phyloP scores from a whole-genome alignment of 441 rosid species.

The Populus trichocarpa region DNA sequence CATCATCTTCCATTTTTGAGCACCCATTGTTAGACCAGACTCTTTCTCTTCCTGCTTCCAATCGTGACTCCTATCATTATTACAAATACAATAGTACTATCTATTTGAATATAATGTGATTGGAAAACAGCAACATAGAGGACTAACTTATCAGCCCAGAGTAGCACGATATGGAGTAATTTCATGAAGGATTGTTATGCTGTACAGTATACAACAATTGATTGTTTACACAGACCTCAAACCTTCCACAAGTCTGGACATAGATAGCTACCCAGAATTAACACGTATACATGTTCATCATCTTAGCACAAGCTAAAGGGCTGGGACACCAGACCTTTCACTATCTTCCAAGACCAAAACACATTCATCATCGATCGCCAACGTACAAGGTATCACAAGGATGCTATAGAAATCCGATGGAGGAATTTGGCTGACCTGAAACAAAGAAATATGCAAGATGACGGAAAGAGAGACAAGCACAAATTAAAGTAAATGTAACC shows the following conservation, averaged over 20 bases:
- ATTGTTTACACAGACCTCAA: background rate
- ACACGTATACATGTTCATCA: too few species aligned
- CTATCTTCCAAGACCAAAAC: slow-evolving; percentile 76
- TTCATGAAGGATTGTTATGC: too few species aligned
- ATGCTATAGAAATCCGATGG: slow-evolving; percentile 71
- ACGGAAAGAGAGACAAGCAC: background rate
- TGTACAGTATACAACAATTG: background rate
- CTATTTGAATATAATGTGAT: too few species aligned
- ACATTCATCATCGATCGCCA: slow-evolving; percentile 53
- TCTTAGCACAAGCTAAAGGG: background rate
- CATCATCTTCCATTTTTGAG: background rate
- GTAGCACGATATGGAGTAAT: too few species aligned
- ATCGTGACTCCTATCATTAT: background rate
- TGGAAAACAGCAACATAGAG: too few species aligned
- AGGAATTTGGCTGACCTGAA: slow-evolving; percentile 62
- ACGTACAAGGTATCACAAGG: slow-evolving; percentile 40
- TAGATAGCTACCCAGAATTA: background rate
- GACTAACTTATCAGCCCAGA: too few species aligned
- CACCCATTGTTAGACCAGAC: background rate
- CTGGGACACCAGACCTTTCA: slow-evolving; percentile 51
- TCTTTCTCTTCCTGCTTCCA: background rate
- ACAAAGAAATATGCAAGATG: background rate
- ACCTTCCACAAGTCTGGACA: background rate
- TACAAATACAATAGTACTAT: too few species aligned
- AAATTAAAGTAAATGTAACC: background rate